Evolutionary conservation across 2,329 filamentous ascomycete species (phyloP), one percentile per base, ranked within the genome.

Genomic region (Whalleya microplaca): DNA sequence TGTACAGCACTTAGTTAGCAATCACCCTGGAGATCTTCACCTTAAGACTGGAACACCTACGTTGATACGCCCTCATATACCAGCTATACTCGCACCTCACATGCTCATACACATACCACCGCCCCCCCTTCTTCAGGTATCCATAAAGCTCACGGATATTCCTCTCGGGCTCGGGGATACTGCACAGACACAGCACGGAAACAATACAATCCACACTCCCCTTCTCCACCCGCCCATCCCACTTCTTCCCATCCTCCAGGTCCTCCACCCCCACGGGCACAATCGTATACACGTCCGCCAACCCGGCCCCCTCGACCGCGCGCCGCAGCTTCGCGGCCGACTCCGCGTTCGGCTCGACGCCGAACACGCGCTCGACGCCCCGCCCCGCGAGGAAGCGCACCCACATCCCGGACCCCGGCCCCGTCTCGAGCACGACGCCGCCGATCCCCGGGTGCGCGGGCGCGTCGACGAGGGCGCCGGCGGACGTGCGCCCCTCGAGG

Each of bases 101-200:
- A 64, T 88, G 85, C 73, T 88, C 85, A 62, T 80, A 87, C 1
- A 84, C 78, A 58, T 86, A 84, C 84, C 84, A 87, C 40, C 80
- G 73, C 0, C 85, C 85, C 4, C 85, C 85, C 4, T 82, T 80
- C 71, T 84, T 86, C 56, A 88, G 74, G 50, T 81, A 79, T 29
- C 75, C 71, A 68, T 86, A 87, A 27, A 88, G 69, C 59, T 80
- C 78, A 54, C 71, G 71, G 57, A 85, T 78, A 56, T 86, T 84
- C 62, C 74, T 72, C 64, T 82, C 73, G 2, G 84, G 84, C 2
- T 84, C 79, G 0, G 86, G 86, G 48, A 88, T 86, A 63, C 82
- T 84, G 75, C 85, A 89, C 29, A 88, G 75, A 52, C 84, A 86
- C 51, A 87, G 74, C 21, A 88, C 72, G 2, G 83, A 81, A 45